Percentiles rank a stretch among this genome's conserved stretches.
Evolutionary conservation across 441 rosid genomes (phyloP).

Genomic region (Bocquillonia castaneifolia): DNA sequence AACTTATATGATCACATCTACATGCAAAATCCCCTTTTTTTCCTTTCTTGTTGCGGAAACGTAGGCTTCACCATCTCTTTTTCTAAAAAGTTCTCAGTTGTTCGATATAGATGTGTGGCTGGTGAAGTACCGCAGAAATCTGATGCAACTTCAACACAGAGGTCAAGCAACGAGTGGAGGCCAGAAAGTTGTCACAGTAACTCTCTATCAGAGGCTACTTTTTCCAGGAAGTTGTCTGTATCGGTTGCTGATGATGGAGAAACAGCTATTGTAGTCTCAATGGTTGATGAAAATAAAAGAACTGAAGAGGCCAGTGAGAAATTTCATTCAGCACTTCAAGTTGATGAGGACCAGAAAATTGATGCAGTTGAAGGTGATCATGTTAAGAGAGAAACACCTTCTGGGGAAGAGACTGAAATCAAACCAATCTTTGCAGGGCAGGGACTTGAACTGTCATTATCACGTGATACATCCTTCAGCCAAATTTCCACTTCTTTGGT

Average conservation of each 20-base stretch:
- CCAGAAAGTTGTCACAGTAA: slow-evolving; percentile 38
- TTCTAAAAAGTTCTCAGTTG: slow-evolving; percentile 12
- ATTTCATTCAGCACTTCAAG: slow-evolving; percentile 32
- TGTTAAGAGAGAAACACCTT: slow-evolving; percentile 26
- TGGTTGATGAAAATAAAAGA: slow-evolving; percentile 50
- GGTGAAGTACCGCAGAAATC: slow-evolving; percentile 45
- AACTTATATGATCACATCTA: not conserved
- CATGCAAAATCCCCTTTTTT: too few species aligned
- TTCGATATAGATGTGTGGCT: slow-evolving; percentile 57
- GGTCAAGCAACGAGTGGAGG: slow-evolving; percentile 32
- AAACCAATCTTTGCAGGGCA: slow-evolving; percentile 31
- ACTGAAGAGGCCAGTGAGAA: slow-evolving; percentile 43
- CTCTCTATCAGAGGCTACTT: slow-evolving; percentile 46
- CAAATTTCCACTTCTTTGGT: slow-evolving; percentile 32
- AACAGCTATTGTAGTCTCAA: slow-evolving; percentile 89
- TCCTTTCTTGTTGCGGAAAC: not conserved
- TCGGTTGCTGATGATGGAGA: slow-evolving; percentile 92
- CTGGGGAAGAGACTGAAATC: slow-evolving; percentile 29
- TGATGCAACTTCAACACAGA: slow-evolving; percentile 35
- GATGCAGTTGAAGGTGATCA: slow-evolving; percentile 31
- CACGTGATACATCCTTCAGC: slow-evolving; percentile 39
- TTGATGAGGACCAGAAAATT: slow-evolving; percentile 28
- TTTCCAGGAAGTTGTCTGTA: slow-evolving; percentile 66
- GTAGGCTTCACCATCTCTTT: not conserved
- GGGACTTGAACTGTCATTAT: slow-evolving; percentile 46